Percentiles rank a stretch among this genome's conserved stretches.
These are phyloP conservation scores for Coniosporium apollinis DNA, from an alignment of 495 filamentous ascomycete species.

Conservation along the genomic window DNA sequence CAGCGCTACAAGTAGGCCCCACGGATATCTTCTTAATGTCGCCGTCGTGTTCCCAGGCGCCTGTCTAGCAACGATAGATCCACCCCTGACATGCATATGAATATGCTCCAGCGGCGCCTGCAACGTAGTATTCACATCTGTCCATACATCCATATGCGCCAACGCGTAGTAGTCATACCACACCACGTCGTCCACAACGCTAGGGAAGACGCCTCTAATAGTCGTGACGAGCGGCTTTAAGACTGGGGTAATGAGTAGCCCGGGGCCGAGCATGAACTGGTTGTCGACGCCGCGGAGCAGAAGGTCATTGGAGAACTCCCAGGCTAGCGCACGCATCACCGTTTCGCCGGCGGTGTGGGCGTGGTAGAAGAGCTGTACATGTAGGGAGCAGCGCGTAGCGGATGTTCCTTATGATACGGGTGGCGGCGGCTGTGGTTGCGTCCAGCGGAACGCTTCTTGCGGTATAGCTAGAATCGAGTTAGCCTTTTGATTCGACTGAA, in stretches of 20 bases:
- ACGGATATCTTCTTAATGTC: conserved; percentile 47
- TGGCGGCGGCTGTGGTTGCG: conserved; percentile 47
- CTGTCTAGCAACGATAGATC: conserved; percentile 51
- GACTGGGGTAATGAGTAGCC: conserved; percentile 57
- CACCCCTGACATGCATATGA: conserved; percentile 58
- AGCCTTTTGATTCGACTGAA: no score
- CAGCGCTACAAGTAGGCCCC: conserved; percentile 51
- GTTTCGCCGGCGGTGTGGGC: conserved; percentile 54
- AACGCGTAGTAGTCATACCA: conserved; percentile 82
- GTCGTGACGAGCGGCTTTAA: conserved; percentile 45
- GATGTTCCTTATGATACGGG: conserved; percentile 52
- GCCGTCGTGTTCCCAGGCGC: conserved; percentile 53
- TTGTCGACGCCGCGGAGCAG: conserved; percentile 47
- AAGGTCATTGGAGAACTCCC: conserved; percentile 72
- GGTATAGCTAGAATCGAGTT: no score
- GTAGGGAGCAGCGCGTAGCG: conserved; percentile 60
- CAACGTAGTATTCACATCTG: conserved; percentile 55
- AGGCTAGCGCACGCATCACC: conserved; percentile 65
- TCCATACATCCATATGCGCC: conserved; percentile 31
- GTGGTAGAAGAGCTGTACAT: conserved; percentile 60
- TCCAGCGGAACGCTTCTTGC: conserved; percentile 70
- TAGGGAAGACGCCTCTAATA: conserved; percentile 67
- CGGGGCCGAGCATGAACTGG: conserved; percentile 63
- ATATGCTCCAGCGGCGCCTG: conserved; percentile 64
- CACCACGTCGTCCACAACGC: conserved; percentile 38